Evolutionary conservation across 164 flowering plant genomes (phyloP).

Genomic region (Vitis riparia): DNA sequence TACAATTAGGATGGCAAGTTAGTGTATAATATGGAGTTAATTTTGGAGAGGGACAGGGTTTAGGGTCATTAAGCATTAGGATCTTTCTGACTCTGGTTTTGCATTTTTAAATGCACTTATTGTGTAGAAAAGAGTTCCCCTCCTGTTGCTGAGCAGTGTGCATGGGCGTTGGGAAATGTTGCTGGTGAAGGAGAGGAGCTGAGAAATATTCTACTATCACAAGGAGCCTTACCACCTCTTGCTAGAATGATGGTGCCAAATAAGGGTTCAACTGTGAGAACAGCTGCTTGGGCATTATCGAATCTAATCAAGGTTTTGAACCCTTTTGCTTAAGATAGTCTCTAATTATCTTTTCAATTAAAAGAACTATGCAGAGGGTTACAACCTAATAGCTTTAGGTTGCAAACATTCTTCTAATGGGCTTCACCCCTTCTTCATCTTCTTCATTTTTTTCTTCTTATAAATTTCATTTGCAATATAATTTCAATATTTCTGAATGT

Average conservation of each 20-base stretch:
- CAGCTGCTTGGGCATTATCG: constrained; percentile 98
- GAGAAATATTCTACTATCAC: constrained; percentile 77
- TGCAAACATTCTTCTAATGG: neutral
- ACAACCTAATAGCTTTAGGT: too few species aligned
- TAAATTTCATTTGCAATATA: constrained; percentile 7
- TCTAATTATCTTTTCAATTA: neutral
- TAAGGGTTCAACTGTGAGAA: constrained; percentile 91
- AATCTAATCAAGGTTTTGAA: constrained; percentile 83
- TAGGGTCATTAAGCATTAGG: too few species aligned
- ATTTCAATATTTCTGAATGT: constrained; percentile 19
- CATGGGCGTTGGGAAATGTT: constrained; percentile 99
- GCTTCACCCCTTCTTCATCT: neutral
- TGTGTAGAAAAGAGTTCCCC: constrained; percentile 81
- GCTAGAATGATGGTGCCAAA: constrained; percentile 91
- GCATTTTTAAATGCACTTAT: constrained; percentile 9
- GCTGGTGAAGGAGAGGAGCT: constrained; percentile 97
- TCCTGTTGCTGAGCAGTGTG: constrained; percentile 97
- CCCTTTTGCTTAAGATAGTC: neutral
- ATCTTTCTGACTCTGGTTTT: neutral
- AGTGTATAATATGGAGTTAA: too few species aligned
- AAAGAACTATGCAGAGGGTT: too few species aligned
- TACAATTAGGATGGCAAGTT: too few species aligned
- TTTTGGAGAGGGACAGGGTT: too few species aligned
- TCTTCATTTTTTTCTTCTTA: neutral
- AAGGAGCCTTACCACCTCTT: constrained; percentile 89